These are phyloP conservation scores for Dicorynia guianensis DNA, from an alignment of 306 rosid genomes.

Conservation along the genomic window DNA sequence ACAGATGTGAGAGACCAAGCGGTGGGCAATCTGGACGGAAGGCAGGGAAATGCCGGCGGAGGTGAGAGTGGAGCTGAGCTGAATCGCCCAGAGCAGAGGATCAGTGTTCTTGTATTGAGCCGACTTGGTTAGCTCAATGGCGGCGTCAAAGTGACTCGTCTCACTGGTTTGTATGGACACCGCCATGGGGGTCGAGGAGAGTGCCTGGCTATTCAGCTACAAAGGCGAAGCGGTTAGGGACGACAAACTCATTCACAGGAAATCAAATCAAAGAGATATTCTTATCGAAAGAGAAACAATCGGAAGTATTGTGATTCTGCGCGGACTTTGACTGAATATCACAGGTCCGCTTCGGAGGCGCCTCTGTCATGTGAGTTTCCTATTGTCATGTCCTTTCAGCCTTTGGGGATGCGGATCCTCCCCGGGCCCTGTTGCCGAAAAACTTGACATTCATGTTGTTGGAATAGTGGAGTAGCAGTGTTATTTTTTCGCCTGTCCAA, in stretches of 20 bases:
- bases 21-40: slow-evolving; percentile 78
- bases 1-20: slow-evolving; percentile 79
- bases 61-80: slow-evolving; percentile 53
- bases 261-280: background rate
- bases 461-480: too few species aligned
- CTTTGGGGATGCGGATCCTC: background rate
- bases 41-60: slow-evolving; percentile 66
- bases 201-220: too few species aligned
- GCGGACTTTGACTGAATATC: background rate
- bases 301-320: background rate
- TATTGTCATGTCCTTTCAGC: background rate
- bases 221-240: background rate
- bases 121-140: slow-evolving; percentile 65
- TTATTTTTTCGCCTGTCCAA: too few species aligned
- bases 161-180: slow-evolving; percentile 47
- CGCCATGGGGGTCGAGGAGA: slow-evolving; percentile 34
- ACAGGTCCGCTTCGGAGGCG: slow-evolving; percentile 9
- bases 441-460: too few species aligned
- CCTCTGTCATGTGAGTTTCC: too few species aligned
- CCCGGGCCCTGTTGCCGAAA: too few species aligned
- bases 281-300: background rate
- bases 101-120: slow-evolving; percentile 67
- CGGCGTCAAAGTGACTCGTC: slow-evolving; percentile 55
- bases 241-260: background rate
- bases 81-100: slow-evolving; percentile 70